Conservation (phyloP, 1,139 yeast genomes). For the Pichia sp. region DNA sequence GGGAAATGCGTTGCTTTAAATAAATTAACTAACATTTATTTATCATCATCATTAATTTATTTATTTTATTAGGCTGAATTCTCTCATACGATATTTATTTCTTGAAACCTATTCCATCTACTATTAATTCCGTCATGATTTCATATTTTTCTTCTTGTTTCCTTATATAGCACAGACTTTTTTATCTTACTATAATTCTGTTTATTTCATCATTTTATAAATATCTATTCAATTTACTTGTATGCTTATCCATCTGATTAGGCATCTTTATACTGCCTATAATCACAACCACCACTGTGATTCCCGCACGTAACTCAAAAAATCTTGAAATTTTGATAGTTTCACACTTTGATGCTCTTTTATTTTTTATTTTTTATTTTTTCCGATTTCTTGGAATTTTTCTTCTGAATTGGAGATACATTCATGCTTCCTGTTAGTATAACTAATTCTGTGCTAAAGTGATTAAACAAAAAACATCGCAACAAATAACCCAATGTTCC, state of each 20-base stretch:
- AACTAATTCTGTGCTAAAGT: too few species aligned
- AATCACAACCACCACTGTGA: too few species aligned
- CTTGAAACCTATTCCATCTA: not conserved
- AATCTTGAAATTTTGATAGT: too few species aligned
- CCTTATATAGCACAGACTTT: not conserved
- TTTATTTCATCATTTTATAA: not conserved
- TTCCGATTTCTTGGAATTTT: not conserved
- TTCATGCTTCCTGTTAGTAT: too few species aligned
- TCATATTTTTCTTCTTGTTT: not conserved
- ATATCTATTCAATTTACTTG: not conserved
- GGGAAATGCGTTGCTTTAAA: not conserved
- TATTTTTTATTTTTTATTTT: not conserved
- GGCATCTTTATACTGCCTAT: too few species aligned
- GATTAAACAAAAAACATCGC: not conserved
- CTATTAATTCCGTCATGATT: not conserved
- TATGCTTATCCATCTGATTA: not conserved
- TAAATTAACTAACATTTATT: not conserved
- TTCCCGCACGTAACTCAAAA: too few species aligned
- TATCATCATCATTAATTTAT: slow-evolving; percentile 1
- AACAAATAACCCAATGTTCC: slow-evolving; percentile 54
- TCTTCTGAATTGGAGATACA: not conserved
- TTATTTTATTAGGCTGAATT: not conserved
- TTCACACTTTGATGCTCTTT: too few species aligned
- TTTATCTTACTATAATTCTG: not conserved
- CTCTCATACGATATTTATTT: not conserved